Percentiles rank a stretch among this genome's conserved stretches.
phyloP scores from a whole-genome alignment of 2,329 filamentous ascomycete species.

The Fusarium sp. region DNA sequence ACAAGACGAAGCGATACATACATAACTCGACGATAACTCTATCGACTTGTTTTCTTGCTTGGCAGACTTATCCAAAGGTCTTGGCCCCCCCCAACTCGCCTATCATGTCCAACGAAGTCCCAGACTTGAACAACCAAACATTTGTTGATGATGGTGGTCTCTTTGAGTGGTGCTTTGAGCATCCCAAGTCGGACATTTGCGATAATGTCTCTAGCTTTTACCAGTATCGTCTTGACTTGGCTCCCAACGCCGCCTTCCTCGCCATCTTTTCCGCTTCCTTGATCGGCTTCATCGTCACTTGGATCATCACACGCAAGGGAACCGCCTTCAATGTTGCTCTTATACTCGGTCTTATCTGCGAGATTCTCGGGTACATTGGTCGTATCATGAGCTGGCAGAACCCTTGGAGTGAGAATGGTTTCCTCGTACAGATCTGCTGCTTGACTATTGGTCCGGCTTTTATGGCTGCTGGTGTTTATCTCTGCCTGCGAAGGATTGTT shows the following conservation, averaged over 20 bases:
- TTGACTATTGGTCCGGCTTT: slow-evolving; percentile 75
- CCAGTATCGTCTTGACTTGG: slow-evolving; percentile 62
- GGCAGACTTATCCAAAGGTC: background rate
- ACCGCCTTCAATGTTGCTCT: slow-evolving; percentile 66
- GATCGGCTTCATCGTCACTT: slow-evolving; percentile 55
- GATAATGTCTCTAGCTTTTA: slow-evolving; percentile 56
- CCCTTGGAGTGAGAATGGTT: slow-evolving; percentile 60
- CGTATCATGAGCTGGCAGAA: slow-evolving; percentile 67
- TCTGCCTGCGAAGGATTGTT: slow-evolving; percentile 67
- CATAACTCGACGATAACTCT: background rate
- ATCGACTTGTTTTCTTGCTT: background rate
- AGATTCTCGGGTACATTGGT: slow-evolving; percentile 70
- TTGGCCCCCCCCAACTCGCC: background rate
- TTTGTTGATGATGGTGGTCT: slow-evolving; percentile 34
- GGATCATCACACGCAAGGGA: slow-evolving; percentile 59
- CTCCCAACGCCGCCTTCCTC: slow-evolving; percentile 64
- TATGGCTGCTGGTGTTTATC: slow-evolving; percentile 72
- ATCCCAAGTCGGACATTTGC: slow-evolving; percentile 47
- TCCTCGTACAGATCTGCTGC: slow-evolving; percentile 69
- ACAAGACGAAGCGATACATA: background rate
- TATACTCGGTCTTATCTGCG: slow-evolving; percentile 63
- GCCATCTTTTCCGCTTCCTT: slow-evolving; percentile 61
- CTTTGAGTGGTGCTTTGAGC: slow-evolving; percentile 43
- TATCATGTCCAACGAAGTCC: slow-evolving; percentile 14
- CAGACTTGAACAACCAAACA: slow-evolving; percentile 37